Base-by-base conservation (phyloP, 2,329 filamentous ascomycete species). In the Paramyrothecium roridum region DNA sequence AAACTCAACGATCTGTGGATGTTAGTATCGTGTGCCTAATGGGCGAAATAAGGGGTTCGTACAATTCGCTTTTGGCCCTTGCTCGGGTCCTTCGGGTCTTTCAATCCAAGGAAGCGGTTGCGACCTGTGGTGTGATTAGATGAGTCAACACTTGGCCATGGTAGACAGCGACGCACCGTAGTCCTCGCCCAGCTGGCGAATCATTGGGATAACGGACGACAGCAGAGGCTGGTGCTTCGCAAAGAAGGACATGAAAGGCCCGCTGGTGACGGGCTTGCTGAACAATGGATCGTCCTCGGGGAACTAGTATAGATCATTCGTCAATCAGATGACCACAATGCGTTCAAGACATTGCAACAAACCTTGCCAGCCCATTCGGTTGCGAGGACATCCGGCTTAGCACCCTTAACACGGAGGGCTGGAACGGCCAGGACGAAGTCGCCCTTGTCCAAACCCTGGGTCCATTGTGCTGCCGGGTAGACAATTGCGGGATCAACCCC, bases 371-470 rank as follows among this genome's bases (percentile, higher is more conserved):
- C 75, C 83, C 85, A 88, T 66, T 89, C 81, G 59, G 76, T 71
- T 13, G 82, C 85, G 52, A 89, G 74, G 61, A 82, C 83, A 57
- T 79, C 76, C 12, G 86, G 85, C 69, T 89, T 89, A 70, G 80
- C 80, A 60, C 86, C 86, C 74, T 89, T 93, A 65, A 93, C 74
- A 58, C 91, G 82, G 59, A 96, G 80, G n/a, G 90, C 89, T 17
- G 91, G 89, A 10, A 91, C 85, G 10, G 91, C 87, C 49, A 96
- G 74, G 53, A 90, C 83, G 63, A 96, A 75, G 73, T 96, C 91
- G 50, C 91, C 91, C 77, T 93, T 91, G 61, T 95, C 91, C 21
- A 92, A 79, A 40, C 87, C 84, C 59, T 84, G 79, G 6, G 91
- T 93, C 89, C 90, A 93, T 75, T 89, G 83, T 46, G 96, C 76